A percentile compares a stretch with the other conserved stretches of the same genome.
phyloP scores from a whole-genome alignment of 106 monocot species.

The Platanthera zijinensis region DNA sequence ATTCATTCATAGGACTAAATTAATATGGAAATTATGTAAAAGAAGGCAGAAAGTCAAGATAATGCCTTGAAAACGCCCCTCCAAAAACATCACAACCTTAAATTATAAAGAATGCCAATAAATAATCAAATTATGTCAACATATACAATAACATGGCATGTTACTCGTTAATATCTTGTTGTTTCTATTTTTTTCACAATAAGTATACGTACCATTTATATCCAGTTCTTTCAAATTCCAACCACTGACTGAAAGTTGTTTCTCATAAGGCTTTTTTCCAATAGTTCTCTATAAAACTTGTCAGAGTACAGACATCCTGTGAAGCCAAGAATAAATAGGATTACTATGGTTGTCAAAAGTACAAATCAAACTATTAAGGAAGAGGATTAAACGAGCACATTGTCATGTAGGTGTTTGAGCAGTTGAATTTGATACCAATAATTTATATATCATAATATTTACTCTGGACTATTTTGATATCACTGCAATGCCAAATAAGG shows the following conservation, averaged over 20 bases:
- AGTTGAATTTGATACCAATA: too few species aligned
- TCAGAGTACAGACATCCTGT: conserved; percentile 80
- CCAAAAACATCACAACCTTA: not conserved
- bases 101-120: not conserved
- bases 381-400: too few species aligned
- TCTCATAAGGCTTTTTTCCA: conserved; percentile 74
- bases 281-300: conserved; percentile 76
- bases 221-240: conserved; percentile 91
- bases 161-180: not conserved
- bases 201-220: conserved; percentile 55
- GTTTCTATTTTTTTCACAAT: not conserved
- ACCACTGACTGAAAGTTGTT: conserved; percentile 91
- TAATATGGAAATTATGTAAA: not conserved
- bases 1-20: too few species aligned
- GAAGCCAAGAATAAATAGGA: not conserved
- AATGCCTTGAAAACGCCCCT: not conserved
- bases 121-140: not conserved
- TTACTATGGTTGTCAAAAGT: not conserved
- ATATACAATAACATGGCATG: not conserved
- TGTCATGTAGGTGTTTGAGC: too few species aligned
- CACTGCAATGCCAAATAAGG: too few species aligned
- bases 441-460: too few species aligned
- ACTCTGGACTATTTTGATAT: too few species aligned
- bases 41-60: not conserved
- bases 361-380: not conserved